Conservation (phyloP, 2,329 filamentous ascomycete species). For the Ophioceras dolichostomum region DNA sequence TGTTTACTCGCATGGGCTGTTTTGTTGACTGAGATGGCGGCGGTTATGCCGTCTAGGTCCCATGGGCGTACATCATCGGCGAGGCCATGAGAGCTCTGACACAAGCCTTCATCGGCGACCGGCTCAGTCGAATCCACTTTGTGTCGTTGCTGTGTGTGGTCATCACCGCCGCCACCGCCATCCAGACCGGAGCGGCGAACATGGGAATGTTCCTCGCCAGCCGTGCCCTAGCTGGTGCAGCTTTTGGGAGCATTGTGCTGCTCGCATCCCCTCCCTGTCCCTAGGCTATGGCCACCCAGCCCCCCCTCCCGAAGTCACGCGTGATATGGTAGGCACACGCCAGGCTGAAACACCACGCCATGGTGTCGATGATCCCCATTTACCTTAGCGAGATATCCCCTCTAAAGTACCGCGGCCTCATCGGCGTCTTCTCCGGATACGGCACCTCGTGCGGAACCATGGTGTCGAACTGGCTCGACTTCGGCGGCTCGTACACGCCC, state of each 20-base stretch:
- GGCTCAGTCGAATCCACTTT: constrained; percentile 37
- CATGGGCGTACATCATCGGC: constrained; percentile 45
- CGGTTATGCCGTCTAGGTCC: too few species aligned
- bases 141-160: constrained; percentile 40
- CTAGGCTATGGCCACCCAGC: too few species aligned
- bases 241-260: too few species aligned
- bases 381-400: constrained; percentile 42
- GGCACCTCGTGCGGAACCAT: constrained; percentile 44
- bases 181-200: constrained; percentile 41
- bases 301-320: too few species aligned
- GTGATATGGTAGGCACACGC: too few species aligned
- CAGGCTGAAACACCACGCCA: constrained; percentile 18
- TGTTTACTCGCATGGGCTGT: too few species aligned
- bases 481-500: constrained; percentile 37
- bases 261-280: too few species aligned
- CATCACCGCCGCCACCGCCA: constrained; percentile 38
- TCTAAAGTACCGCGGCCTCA: constrained; percentile 34
- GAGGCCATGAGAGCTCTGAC: constrained; percentile 41
- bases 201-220: constrained; percentile 41
- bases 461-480: constrained; percentile 45
- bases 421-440: constrained; percentile 39
- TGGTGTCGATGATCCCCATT: constrained; percentile 39
- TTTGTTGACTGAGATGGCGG: too few species aligned
- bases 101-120: constrained; percentile 41
- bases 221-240: constrained; percentile 31